phyloP scores from a whole-genome alignment of 108 stramenopile species.

The Skeletonema potamos region DNA sequence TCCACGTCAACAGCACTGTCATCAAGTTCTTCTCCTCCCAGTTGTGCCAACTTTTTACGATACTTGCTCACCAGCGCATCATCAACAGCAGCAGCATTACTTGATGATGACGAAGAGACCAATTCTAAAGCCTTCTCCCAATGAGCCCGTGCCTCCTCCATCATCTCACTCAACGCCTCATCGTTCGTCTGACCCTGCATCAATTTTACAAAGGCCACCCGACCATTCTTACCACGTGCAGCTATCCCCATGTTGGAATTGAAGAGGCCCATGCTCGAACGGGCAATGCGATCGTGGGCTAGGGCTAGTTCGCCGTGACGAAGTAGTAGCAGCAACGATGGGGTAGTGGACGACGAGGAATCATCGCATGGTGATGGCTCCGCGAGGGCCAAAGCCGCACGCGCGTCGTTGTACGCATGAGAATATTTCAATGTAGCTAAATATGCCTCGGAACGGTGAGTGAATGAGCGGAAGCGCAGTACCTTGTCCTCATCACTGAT shows the following conservation, averaged over 20 bases:
- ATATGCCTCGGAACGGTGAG: constrained; percentile 69
- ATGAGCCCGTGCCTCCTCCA: constrained; percentile 4
- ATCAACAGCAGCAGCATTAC: too few species aligned
- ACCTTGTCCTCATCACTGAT: constrained; percentile 1
- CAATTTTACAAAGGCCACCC: constrained; percentile 6
- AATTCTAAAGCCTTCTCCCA: constrained; percentile 28
- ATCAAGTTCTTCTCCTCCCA: neutral
- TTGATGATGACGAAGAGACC: too few species aligned
- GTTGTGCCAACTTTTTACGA: neutral
- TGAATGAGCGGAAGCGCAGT: constrained; percentile 53
- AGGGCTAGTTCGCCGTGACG: constrained; percentile 15
- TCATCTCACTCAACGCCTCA: constrained; percentile 2
- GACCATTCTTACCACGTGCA: neutral
- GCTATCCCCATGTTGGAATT: constrained; percentile 1
- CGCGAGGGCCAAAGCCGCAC: constrained; percentile 52
- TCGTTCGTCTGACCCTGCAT: neutral
- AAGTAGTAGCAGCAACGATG: neutral
- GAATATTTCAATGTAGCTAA: constrained; percentile 59
- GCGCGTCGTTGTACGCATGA: constrained; percentile 73
- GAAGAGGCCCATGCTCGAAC: neutral
- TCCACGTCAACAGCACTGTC: neutral
- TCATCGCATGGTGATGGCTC: constrained; percentile 48
- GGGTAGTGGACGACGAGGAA: neutral
- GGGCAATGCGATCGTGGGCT: constrained; percentile 21
- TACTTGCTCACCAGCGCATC: neutral